Base-by-base conservation (phyloP, 2,329 filamentous ascomycete genomes). In the Cryphonectria radicalis region DNA sequence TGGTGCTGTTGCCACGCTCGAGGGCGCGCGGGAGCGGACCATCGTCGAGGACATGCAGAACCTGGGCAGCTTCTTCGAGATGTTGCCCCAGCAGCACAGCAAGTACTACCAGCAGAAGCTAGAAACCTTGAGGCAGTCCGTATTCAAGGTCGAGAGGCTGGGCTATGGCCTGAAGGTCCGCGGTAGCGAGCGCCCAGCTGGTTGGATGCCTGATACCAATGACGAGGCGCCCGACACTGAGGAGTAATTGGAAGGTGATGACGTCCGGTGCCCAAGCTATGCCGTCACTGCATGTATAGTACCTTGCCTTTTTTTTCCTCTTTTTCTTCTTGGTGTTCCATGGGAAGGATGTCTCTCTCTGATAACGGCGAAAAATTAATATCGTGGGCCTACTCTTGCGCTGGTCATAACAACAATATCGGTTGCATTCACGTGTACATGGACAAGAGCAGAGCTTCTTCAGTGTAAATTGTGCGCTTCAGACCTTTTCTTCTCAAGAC, bases 101-200 rank as follows among this genome's bases (percentile, higher is more conserved):
- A 84, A 83, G 84, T 84, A 85, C 75, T 91, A 93, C 75, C 85
- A 89, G 64, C 91, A 91, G 82, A 99, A 99, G 86, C 89, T 94
- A 82, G 89, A 91, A 57, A 92, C 95, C 0, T 97, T 98, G 92
- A 88, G 91, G 77, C 89, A 89, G 78, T 97, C 94, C 80, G 94
- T 99, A 37, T 91, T 92, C 78, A 99, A 99, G 86, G 96, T 99
- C 14, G 96, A 99, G 86, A 91, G 89, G 75, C 89, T 95, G 35
- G 90, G 94, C 42, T 99, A 98, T 80, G 94, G 94, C 4, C 89
- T 98, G 75, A 90, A 92, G 42, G 93, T 99, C 32, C 87, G 96
- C 67, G 95, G 95, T 0, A 93, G 91, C 67, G 96, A 99, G 84
- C 85, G 94, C 73, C 95, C 95, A 0, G 93, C 92, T 78, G 95